Evolutionary conservation across 164 flowering plant genomes (phyloP).

Genomic region (Cinnamomum chago): DNA sequence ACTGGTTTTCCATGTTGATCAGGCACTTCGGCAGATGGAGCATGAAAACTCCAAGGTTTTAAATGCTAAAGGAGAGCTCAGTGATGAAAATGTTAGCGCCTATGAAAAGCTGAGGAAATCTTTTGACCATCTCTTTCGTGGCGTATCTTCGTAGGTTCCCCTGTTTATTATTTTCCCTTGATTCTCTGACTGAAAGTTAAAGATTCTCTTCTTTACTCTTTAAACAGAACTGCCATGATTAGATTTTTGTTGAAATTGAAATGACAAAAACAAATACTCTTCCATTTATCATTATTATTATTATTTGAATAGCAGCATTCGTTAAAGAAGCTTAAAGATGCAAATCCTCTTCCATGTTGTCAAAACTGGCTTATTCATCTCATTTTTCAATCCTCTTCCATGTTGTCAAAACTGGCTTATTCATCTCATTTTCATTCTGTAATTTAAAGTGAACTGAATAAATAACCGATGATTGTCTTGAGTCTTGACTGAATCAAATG

Average conservation of each 20-base stretch:
- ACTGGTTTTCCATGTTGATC: conserved; percentile 9
- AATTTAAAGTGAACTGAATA: no score
- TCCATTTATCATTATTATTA: no score
- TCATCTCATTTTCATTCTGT: no score
- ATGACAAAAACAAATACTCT: no score
- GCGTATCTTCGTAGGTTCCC: conserved; percentile 75
- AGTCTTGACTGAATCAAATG: no score
- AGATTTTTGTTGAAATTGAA: not conserved
- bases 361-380: no score
- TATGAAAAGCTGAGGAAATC: conserved; percentile 94
- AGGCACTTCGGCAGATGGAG: conserved; percentile 94
- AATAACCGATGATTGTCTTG: no score
- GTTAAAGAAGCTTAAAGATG: no score
- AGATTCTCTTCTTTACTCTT: not conserved
- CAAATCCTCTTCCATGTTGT: no score
- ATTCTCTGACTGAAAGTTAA: not conserved
- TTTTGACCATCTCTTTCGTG: conserved; percentile 82
- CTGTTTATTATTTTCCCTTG: not conserved
- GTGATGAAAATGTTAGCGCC: conserved; percentile 76
- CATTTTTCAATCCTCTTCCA: no score
- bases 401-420: no score
- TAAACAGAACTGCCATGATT: not conserved
- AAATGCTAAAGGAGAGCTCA: conserved; percentile 95
- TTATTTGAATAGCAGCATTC: no score
- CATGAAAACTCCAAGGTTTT: conserved; percentile 86